Conservation (phyloP, 805 yeast species). For the Candida awuae region DNA sequence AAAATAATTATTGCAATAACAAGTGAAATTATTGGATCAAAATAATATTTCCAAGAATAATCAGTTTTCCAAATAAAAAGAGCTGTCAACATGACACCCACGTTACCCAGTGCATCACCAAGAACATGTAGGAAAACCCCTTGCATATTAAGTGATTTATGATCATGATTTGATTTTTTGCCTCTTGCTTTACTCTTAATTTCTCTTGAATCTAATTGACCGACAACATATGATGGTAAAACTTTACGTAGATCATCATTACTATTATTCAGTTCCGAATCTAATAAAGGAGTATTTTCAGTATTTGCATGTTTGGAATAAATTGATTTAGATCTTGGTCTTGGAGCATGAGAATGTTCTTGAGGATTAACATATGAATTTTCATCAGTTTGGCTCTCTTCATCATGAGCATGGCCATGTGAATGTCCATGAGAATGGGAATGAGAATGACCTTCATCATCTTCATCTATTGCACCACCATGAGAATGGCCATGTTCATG, state of each 20-base stretch:
- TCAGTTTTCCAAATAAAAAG: constrained; percentile 90
- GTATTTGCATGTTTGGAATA: constrained; percentile 2
- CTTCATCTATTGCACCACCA: constrained; percentile 24
- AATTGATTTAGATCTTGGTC: constrained; percentile 1
- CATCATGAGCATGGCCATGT: constrained; percentile 5
- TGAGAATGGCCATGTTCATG: constrained; percentile 74
- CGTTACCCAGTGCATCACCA: constrained; percentile 93
- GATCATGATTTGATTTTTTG: constrained; percentile 11
- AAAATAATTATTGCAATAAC: constrained; percentile 83
- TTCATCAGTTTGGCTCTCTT: no score
- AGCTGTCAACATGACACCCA: constrained; percentile 89
- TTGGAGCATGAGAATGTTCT: neutral
- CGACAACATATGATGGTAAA: constrained; percentile 24
- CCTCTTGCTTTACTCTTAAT: constrained; percentile 12
- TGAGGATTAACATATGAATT: no score
- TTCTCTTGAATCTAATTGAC: constrained; percentile 13
- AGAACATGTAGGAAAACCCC: constrained; percentile 93
- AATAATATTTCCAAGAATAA: constrained; percentile 76
- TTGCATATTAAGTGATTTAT: constrained; percentile 85
- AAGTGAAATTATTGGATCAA: constrained; percentile 82
- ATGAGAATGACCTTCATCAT: constrained; percentile 19
- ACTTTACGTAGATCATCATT: constrained; percentile 23
- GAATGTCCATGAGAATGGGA: constrained; percentile 12
- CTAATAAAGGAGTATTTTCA: constrained; percentile 8
- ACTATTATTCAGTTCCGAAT: constrained; percentile 11